Conservation (phyloP, 345 rosid genomes). For the Noccaea bulbosa region DNA sequence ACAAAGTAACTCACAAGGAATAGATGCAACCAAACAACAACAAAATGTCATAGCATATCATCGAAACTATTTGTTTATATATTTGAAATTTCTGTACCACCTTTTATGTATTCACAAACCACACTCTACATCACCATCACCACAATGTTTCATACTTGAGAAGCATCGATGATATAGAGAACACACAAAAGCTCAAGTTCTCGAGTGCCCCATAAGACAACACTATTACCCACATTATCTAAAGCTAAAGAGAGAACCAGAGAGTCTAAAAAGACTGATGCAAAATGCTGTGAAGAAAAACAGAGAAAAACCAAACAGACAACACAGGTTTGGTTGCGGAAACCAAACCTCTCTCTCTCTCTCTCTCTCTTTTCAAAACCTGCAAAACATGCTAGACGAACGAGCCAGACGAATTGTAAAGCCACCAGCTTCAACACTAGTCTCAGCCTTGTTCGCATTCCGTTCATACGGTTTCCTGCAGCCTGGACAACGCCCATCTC, state of each 20-base stretch:
- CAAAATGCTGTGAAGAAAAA: conserved; percentile 37
- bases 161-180: conserved; percentile 56
- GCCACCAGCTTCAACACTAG: conserved; percentile 58
- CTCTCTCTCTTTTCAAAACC: conserved; percentile 53
- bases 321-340: conserved; percentile 32
- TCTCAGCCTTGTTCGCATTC: conserved; percentile 54
- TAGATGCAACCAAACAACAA: neutral
- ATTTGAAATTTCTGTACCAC: conserved; percentile 69
- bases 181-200: conserved; percentile 50
- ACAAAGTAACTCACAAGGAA: conserved; percentile 16
- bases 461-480: conserved; percentile 81
- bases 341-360: conserved; percentile 41
- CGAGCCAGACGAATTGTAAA: conserved; percentile 63
- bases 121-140: conserved; percentile 60
- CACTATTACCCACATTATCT: conserved; percentile 55
- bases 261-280: conserved; percentile 46
- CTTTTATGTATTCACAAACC: conserved; percentile 75
- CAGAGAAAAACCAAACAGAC: conserved; percentile 47
- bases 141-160: conserved; percentile 51
- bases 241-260: conserved; percentile 40
- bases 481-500: conserved; percentile 98
- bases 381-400: conserved; percentile 81
- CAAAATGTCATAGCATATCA: conserved; percentile 4
- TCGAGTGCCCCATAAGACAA: conserved; percentile 58
- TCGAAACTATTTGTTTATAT: conserved; percentile 47